phyloP scores from a whole-genome alignment of 2,329 filamentous ascomycete genomes.

The Ceratocystis papillata region DNA sequence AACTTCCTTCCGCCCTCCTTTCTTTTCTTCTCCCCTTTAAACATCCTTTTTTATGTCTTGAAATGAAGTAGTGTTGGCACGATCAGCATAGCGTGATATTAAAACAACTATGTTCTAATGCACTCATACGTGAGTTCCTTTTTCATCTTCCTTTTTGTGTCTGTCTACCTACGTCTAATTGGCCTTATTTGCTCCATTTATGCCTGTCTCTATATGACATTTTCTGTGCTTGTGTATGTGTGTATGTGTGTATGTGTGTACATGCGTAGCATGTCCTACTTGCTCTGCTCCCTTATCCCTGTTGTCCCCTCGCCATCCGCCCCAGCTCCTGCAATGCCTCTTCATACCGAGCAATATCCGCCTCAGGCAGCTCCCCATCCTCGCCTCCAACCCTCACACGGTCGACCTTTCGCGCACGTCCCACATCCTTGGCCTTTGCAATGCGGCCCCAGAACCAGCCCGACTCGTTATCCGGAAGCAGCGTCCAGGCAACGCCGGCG shows the following conservation, averaged over 20 bases:
- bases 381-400: conserved; percentile 35
- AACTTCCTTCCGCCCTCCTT: background rate
- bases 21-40: background rate
- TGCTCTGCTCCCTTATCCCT: too few relatives aligned
- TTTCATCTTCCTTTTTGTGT: background rate
- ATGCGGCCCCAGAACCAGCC: conserved; percentile 89
- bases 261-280: too few relatives aligned
- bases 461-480: conserved; percentile 71
- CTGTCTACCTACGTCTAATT: background rate
- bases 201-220: background rate
- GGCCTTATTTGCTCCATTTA: background rate
- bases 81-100: conserved; percentile 8
- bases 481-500: conserved; percentile 68
- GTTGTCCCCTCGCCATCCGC: conserved; percentile 41
- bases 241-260: too few relatives aligned
- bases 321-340: conserved; percentile 51
- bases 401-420: conserved; percentile 38
- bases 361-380: conserved; percentile 37
- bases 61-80: background rate
- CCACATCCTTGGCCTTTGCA: conserved; percentile 45
- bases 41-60: background rate
- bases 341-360: conserved; percentile 41
- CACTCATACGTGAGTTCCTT: background rate
- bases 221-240: background rate
- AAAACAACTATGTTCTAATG: conserved; percentile 1